Base-by-base conservation (phyloP, 345 rosid species). In the Eucalyptus sp. region DNA sequence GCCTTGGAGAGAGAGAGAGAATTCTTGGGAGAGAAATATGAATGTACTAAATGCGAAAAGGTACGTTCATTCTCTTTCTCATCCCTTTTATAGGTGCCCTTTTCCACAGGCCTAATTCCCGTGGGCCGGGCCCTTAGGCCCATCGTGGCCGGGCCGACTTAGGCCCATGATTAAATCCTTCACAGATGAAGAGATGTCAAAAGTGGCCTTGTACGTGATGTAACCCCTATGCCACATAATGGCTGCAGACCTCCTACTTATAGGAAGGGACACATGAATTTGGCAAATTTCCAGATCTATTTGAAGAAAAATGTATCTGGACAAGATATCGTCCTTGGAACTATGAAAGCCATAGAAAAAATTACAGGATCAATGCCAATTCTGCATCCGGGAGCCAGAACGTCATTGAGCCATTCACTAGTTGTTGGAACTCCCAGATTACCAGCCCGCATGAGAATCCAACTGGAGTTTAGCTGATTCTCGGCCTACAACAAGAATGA, bases 391-490 rank as follows among this genome's bases (percentile, higher is more conserved):
- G 98, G 95, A 91, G 95, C 93, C 93, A 97, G 89, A 88, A 96
- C 95, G 90, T 94, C 95, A 92, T 94, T 96, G 7, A 97, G 93
- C 99, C 99, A 97, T 91, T 96, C 99, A 87, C 95, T 94, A n/a
- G 97, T 89, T 11, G 97, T 91, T 5, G 96, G 99, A 87, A 97
- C 96, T 93, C 99, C 99, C n/a, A 89, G 90, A 88, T 95, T 96
- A 90, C 99, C 99, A 87, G 98, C 95, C 79, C 98, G 96, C 99
- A 96, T 97, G 90, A 97, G 99, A 88, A 88, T 96, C 99, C 99
- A 97, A 91, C 93, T 92, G 76, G 99, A 88, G 90, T 89, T 94
- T 88, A 96, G 92, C 87, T 97, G 98, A 92, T 96, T 94, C 94
- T 96, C 98, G 50, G 99, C 99, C 99, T 97, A 92, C 50, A 31